Evolutionary conservation across 2,329 filamentous ascomycete species (phyloP).

Genomic region (Purpureocillium lavendulum): DNA sequence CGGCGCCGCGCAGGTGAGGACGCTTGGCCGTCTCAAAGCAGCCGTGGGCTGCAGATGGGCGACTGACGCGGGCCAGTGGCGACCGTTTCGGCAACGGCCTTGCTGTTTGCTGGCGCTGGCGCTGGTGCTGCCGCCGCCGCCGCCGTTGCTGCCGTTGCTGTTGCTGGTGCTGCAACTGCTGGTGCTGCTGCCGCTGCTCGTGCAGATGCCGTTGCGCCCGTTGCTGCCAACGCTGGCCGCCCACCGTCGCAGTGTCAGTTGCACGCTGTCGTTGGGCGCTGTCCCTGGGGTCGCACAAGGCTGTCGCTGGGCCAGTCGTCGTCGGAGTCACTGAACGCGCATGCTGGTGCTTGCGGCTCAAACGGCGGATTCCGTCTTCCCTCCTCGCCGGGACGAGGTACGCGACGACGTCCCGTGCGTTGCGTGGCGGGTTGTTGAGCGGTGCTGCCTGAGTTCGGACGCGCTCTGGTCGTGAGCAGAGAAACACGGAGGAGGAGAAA

Average conservation of each 20-base stretch:
- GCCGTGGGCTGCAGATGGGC: neutral
- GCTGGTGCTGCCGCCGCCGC: no score
- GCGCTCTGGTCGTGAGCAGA: neutral
- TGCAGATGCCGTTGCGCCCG: no score
- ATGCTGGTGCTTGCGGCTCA: no score
- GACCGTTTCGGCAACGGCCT: neutral
- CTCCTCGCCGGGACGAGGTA: no score
- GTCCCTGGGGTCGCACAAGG: neutral
- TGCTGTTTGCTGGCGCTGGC: neutral
- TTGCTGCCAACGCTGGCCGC: no score
- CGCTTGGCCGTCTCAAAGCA: neutral
- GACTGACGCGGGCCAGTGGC: neutral
- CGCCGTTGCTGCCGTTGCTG: no score
- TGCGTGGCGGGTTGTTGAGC: neutral
- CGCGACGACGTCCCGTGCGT: neutral
- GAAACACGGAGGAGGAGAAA: neutral
- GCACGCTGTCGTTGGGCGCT: no score
- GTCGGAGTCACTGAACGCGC: neutral
- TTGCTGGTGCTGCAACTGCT: neutral
- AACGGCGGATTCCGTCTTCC: no score
- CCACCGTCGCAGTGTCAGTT: no score
- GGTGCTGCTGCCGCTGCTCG: no score
- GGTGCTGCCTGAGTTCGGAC: no score
- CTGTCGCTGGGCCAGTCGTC: no score
- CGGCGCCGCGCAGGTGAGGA: conserved; percentile 7